Conservation (phyloP, 2,329 filamentous ascomycete species). For the Ambrosiella xylebori region DNA sequence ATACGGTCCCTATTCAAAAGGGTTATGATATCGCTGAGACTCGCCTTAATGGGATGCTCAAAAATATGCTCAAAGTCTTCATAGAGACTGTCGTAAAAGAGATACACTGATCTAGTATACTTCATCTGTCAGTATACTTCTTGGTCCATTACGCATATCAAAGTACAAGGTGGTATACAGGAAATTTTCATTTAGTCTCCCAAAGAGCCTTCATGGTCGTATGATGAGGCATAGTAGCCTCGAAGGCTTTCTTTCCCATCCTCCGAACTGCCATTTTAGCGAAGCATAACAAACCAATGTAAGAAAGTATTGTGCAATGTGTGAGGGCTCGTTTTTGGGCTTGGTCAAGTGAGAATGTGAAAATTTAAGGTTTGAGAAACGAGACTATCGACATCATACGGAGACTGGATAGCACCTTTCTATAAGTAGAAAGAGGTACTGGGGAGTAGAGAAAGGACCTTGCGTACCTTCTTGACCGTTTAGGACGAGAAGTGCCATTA, state of each 20-base stretch:
- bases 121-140: slow-evolving; percentile 14
- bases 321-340: background rate
- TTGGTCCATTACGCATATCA: background rate
- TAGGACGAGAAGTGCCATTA: no score
- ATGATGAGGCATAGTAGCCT: slow-evolving; percentile 36
- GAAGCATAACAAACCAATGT: background rate
- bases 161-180: slow-evolving; percentile 27
- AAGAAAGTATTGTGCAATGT: background rate
- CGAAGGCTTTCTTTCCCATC: slow-evolving; percentile 28
- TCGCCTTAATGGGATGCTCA: slow-evolving; percentile 38
- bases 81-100: slow-evolving; percentile 54
- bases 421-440: no score
- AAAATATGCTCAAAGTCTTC: slow-evolving; percentile 57
- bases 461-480: no score
- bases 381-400: no score
- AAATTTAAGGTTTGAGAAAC: no score
- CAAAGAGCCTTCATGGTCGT: slow-evolving; percentile 45
- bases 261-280: slow-evolving; percentile 19
- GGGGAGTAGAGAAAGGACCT: no score
- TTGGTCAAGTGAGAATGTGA: background rate
- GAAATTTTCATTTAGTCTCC: slow-evolving; percentile 61
- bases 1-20: background rate
- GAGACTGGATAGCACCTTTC: no score
- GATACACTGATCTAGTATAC: slow-evolving; percentile 47
- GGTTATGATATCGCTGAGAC: background rate